Evolutionary conservation across 805 yeast genomes (phyloP), one percentile per base, ranked within the genome.

Genomic region (Brettanomyces sp.): DNA sequence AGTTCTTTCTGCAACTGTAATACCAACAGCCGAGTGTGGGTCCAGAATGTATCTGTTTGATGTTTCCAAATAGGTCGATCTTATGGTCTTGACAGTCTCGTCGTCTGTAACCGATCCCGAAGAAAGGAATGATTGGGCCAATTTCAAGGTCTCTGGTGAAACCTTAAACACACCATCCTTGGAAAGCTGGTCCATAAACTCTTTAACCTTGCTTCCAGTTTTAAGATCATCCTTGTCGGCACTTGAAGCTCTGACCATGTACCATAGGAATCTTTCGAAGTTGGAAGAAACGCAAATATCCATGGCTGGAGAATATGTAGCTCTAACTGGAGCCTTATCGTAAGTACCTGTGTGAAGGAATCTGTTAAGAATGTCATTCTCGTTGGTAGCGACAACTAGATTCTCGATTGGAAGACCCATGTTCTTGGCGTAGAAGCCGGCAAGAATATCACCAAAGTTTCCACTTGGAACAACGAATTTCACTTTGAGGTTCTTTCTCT

Each of bases 271-370:
- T 68, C 99, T 84, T 73, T 93, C 99, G 60, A 93, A 93, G 67
- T 93, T 93, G 25, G 96, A 85, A 14, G 97, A 88, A 47, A 93
- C 87, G 57, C 88, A 77, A 58, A 93, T 93, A 66, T 93, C 99
- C 99, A 93, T 93, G 40, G 99, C 99, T 52, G 99, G 99, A 2
- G 97, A 87, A 57, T 81, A 70, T 11, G 98, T 90, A 33, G 91
- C 89, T 61, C 84, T 86, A 41, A 88, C 98, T 34, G 72, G 71
- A 30, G 68, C 72, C 72, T 88, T 90, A 56, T 83, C 89, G 60
- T 93, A 93, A 51, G 77, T 73, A 49, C 96, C 98, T 13, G 89
- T 67, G 59, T 83, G 82, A 67, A 93, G 68, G 72, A 93, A 93
- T 67, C 99, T 81, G 68, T 93, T 87, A 60, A 93, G 77, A 54